phyloP scores from a whole-genome alignment of 192 early-diverging fungal genomes.

The Linderina pennispora region DNA sequence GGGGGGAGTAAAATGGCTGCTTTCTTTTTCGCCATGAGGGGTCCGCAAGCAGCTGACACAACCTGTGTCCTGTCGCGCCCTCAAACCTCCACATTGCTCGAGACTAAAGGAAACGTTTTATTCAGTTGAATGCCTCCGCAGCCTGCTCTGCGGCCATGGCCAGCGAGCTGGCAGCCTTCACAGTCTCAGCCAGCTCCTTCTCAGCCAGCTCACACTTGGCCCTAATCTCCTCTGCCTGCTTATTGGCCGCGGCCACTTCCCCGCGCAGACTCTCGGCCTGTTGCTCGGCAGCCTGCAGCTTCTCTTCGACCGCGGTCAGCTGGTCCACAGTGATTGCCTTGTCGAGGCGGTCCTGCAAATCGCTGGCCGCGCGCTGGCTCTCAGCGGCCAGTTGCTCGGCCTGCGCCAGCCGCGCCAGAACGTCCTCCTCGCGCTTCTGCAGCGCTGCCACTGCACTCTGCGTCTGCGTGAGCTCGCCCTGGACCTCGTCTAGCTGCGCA shows the following conservation, averaged over 20 bases:
- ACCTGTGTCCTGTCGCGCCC: too few species aligned
- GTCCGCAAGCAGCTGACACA: too few species aligned
- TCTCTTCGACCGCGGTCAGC: conserved; percentile 4
- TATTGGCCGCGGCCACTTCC: conserved; percentile 6
- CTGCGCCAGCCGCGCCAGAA: conserved; percentile 8
- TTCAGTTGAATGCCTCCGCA: conserved; percentile 12
- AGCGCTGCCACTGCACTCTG: background rate
- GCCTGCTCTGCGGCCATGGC: conserved; percentile 40
- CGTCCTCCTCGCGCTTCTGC: conserved; percentile 10
- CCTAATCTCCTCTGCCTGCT: conserved; percentile 18
- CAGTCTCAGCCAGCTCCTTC: conserved; percentile 25
- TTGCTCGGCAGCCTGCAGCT: conserved; percentile 9
- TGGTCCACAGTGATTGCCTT: conserved; percentile 2
- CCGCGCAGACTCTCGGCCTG: conserved; percentile 14
- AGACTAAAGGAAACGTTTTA: too few species aligned
- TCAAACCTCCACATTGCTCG: too few species aligned
- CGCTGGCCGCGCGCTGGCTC: conserved; percentile 3
- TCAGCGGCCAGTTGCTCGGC: conserved; percentile 8
- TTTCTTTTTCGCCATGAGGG: too few species aligned
- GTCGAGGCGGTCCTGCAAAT: conserved; percentile 9
- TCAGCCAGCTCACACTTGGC: conserved; percentile 10
- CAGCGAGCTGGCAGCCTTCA: conserved; percentile 24
- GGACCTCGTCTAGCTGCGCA: background rate
- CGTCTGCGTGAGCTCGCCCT: background rate
- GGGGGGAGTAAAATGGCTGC: too few species aligned